These are phyloP conservation scores for Hanseniaspora sp. DNA, from an alignment of 1,139 yeast species.

Conservation along the genomic window DNA sequence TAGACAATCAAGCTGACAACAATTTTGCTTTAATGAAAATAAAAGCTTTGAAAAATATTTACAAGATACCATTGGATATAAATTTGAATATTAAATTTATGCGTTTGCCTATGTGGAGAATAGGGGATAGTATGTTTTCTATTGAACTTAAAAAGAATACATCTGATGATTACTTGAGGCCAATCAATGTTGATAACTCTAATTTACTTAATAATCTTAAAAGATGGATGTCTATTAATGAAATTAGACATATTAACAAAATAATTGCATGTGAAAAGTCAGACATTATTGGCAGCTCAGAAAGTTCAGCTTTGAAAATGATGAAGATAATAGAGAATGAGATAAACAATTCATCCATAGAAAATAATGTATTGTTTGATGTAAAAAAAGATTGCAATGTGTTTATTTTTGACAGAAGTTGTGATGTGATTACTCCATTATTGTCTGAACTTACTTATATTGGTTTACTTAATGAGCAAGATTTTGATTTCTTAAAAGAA, in stretches of 20 bases:
- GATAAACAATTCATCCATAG: constrained; percentile 17
- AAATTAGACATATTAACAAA: constrained; percentile 1
- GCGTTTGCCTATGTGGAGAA: constrained; percentile 1
- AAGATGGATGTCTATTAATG: constrained; percentile 4
- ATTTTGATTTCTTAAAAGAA: constrained; percentile 29
- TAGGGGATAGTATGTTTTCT: constrained; percentile 1
- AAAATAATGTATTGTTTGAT: constrained; percentile 25
- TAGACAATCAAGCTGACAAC: constrained; percentile 21
- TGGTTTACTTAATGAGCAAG: constrained; percentile 69
- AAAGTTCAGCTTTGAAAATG: constrained; percentile 20
- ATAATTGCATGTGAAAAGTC: constrained; percentile 5
- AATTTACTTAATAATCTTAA: not conserved
- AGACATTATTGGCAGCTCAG: not conserved
- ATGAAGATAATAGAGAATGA: constrained; percentile 20
- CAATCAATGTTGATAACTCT: not conserved
- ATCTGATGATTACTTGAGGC: not conserved
- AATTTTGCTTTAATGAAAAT: constrained; percentile 23
- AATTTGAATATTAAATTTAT: not conserved
- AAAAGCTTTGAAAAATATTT: constrained; percentile 20
- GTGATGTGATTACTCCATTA: constrained; percentile 62
- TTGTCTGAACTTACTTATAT: constrained; percentile 69
- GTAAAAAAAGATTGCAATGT: constrained; percentile 39
- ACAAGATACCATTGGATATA: not conserved
- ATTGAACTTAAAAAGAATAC: not conserved
- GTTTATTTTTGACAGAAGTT: constrained; percentile 64